Conservation (phyloP, 352 stramenopile species). For the Globisporangium mamillatum region DNA sequence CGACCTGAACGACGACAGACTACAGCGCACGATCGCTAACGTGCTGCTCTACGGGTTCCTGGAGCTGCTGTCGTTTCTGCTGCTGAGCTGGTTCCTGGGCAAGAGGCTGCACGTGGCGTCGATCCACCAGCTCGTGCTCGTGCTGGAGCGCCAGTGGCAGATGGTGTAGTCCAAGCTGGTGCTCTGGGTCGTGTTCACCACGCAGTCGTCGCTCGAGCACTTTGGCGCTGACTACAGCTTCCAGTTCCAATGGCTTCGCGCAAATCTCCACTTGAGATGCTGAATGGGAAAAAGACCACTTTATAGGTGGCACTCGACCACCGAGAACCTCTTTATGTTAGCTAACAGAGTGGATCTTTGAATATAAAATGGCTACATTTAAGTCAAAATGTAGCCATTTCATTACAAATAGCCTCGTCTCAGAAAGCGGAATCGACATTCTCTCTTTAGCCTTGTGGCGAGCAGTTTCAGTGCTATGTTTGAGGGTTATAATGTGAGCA, state of each 20-base stretch:
- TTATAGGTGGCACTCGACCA: no score
- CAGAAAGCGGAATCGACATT: no score
- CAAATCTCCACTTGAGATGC: background rate
- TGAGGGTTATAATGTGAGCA: no score
- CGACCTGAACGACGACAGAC: slow-evolving; percentile 11
- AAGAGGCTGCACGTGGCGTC: slow-evolving; percentile 20
- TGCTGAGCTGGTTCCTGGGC: slow-evolving; percentile 23
- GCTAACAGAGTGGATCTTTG: no score
- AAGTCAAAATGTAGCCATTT: background rate
- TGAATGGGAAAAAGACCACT: no score
- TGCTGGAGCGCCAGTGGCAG: slow-evolving; percentile 29
- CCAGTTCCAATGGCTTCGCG: slow-evolving; percentile 1
- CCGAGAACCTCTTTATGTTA: no score
- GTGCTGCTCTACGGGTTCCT: slow-evolving; percentile 30
- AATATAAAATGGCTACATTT: no score
- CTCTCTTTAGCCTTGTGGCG: no score
- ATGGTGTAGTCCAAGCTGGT: slow-evolving; percentile 32
- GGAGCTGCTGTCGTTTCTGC: slow-evolving; percentile 31
- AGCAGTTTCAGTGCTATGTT: no score
- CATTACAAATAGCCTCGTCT: background rate
- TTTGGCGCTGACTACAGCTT: slow-evolving; percentile 22
- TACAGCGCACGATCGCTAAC: slow-evolving; percentile 11
- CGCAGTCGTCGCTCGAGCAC: slow-evolving; percentile 29
- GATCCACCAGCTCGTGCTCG: slow-evolving; percentile 27
- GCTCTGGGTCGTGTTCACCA: slow-evolving; percentile 34